These are phyloP conservation scores for Phytophthora citricola DNA, from an alignment of 352 stramenopile species.

Conservation along the genomic window DNA sequence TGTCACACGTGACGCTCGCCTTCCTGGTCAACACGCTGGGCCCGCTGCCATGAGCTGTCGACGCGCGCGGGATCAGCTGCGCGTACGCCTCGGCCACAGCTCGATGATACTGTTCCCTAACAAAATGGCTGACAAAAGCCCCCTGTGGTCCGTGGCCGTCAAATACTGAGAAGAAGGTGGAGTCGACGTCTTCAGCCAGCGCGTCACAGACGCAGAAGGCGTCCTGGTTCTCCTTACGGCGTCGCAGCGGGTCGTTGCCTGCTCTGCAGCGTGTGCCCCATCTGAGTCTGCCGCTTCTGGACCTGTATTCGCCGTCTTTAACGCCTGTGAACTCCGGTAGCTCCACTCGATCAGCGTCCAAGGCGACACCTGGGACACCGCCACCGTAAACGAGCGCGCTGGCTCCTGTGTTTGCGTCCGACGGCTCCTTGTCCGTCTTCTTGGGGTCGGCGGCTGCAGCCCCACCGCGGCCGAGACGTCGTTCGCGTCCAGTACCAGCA, in stretches of 20 bases:
- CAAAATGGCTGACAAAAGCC: slow-evolving; percentile 78
- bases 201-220: slow-evolving; percentile 67
- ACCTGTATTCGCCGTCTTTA: slow-evolving; percentile 55
- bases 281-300: slow-evolving; percentile 44
- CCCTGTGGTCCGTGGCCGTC: slow-evolving; percentile 81
- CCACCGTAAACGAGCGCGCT: slow-evolving; percentile 53
- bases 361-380: slow-evolving; percentile 69
- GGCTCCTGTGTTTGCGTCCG: slow-evolving; percentile 5
- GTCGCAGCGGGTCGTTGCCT: slow-evolving; percentile 75
- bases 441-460: slow-evolving; percentile 17
- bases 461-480: slow-evolving; percentile 25
- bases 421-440: neutral
- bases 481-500: slow-evolving; percentile 38
- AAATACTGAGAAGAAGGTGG: slow-evolving; percentile 79
- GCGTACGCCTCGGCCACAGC: slow-evolving; percentile 54
- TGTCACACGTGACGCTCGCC: slow-evolving; percentile 44
- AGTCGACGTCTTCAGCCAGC: slow-evolving; percentile 47
- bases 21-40: slow-evolving; percentile 2
- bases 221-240: slow-evolving; percentile 89
- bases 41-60: neutral
- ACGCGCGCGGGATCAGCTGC: slow-evolving; percentile 30
- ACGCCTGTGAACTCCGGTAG: slow-evolving; percentile 71
- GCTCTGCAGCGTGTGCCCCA: slow-evolving; percentile 69
- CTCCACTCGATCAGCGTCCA: slow-evolving; percentile 64
- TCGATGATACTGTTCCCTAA: slow-evolving; percentile 72